These are phyloP conservation scores for Nannizziopsis barbatae DNA, from an alignment of 2,329 filamentous ascomycete genomes.

Conservation along the genomic window DNA sequence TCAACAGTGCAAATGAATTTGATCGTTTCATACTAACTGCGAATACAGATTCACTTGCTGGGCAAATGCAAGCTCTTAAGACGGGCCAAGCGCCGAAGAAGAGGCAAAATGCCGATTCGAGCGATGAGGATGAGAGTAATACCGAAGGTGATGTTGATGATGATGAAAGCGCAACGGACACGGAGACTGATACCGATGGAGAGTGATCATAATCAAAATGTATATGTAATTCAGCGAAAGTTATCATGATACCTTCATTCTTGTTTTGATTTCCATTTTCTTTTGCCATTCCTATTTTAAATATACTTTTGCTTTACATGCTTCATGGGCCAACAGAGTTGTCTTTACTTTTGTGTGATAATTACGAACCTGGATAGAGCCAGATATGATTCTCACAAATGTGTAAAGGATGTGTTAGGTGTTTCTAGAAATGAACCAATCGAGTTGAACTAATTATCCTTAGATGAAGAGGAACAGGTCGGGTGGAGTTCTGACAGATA, in stretches of 20 bases:
- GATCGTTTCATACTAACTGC: conserved; percentile 5
- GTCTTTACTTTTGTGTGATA: background rate
- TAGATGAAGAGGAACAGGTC: too few species aligned
- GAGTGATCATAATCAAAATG: conserved; percentile 33
- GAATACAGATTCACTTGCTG: conserved; percentile 68
- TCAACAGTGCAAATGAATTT: background rate
- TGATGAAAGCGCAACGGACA: conserved; percentile 47
- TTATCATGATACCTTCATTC: conserved; percentile 4
- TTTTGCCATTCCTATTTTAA: background rate
- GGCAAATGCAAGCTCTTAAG: conserved; percentile 81
- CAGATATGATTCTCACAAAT: too few species aligned
- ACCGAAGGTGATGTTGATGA: conserved; percentile 53
- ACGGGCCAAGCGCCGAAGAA: conserved; percentile 50
- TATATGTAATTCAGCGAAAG: conserved; percentile 15
- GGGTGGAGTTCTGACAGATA: too few species aligned
- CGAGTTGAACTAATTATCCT: too few species aligned
- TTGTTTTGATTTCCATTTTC: conserved; percentile 1
- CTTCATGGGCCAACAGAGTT: background rate
- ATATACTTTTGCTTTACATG: background rate
- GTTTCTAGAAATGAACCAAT: too few species aligned
- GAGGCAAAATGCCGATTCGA: conserved; percentile 51
- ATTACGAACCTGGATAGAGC: too few species aligned
- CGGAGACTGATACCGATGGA: conserved; percentile 71
- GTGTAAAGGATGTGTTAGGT: too few species aligned
- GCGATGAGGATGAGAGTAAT: conserved; percentile 51